Conservation (phyloP, 2,329 filamentous ascomycete genomes). For the Colletotrichum noveboracense region DNA sequence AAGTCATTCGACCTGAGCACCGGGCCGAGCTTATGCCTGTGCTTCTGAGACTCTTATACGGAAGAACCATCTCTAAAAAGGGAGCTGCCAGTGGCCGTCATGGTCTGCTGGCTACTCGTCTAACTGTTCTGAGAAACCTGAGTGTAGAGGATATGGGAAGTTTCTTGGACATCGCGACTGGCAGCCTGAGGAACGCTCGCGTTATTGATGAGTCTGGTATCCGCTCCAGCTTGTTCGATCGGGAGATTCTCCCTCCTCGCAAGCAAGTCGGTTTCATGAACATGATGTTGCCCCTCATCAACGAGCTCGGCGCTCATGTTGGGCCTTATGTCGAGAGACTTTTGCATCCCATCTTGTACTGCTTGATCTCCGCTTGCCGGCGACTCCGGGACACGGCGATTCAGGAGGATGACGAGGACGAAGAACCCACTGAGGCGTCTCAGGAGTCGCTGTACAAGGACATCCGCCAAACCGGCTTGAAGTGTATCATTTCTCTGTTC, state of each 20-base stretch:
- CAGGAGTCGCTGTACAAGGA: slow-evolving; percentile 66
- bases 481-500: slow-evolving; percentile 82
- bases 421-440: slow-evolving; percentile 48
- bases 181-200: slow-evolving; percentile 66
- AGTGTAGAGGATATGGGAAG: slow-evolving; percentile 74
- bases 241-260: slow-evolving; percentile 68
- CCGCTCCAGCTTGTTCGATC: slow-evolving; percentile 57
- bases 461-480: slow-evolving; percentile 75
- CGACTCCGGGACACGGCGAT: slow-evolving; percentile 51
- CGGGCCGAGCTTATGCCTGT: slow-evolving; percentile 80
- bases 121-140: slow-evolving; percentile 82
- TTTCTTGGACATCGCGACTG: slow-evolving; percentile 84
- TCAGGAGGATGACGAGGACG: slow-evolving; percentile 40
- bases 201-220: slow-evolving; percentile 58
- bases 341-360: slow-evolving; percentile 81
- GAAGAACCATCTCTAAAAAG: slow-evolving; percentile 83
- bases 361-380: slow-evolving; percentile 73
- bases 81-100: slow-evolving; percentile 78
- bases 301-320: slow-evolving; percentile 79
- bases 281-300: slow-evolving; percentile 87
- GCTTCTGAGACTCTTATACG: slow-evolving; percentile 85
- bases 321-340: slow-evolving; percentile 71
- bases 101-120: slow-evolving; percentile 80
- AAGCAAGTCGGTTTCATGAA: slow-evolving; percentile 92
- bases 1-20: slow-evolving; percentile 76